Evolutionary conservation across 116 monocot species (phyloP).

Genomic region (Posidonia oceanica): DNA sequence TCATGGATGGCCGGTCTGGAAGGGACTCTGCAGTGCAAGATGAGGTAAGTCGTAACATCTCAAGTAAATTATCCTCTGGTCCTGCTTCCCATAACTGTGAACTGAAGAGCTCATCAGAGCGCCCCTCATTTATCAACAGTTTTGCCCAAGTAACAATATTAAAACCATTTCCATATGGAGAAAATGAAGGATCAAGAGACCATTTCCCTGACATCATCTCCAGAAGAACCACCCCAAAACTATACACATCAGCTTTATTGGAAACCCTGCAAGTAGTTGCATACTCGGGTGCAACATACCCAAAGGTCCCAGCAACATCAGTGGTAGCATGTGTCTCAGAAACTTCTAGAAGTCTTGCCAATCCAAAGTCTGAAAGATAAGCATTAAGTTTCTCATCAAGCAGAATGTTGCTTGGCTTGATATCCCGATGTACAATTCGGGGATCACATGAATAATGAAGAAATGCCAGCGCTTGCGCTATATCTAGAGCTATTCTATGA

Average conservation of each 20-base stretch:
- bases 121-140: conserved; percentile 38
- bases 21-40: conserved; percentile 45
- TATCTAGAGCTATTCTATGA: conserved; percentile 54
- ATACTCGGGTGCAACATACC: conserved; percentile 64
- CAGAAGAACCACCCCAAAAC: conserved; percentile 61
- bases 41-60: conserved; percentile 35
- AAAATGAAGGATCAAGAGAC: conserved; percentile 67
- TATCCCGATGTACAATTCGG: conserved; percentile 61
- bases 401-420: conserved; percentile 69
- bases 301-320: conserved; percentile 62
- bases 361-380: conserved; percentile 64
- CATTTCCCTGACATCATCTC: conserved; percentile 63
- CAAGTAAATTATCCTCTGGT: conserved; percentile 24
- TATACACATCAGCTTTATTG: conserved; percentile 69
- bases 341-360: conserved; percentile 54
- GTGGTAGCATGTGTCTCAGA: conserved; percentile 67
- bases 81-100: conserved; percentile 30
- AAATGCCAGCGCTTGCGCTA: conserved; percentile 42
- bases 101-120: conserved; percentile 29
- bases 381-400: conserved; percentile 59
- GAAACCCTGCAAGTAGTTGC: conserved; percentile 59
- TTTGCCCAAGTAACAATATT: conserved; percentile 52
- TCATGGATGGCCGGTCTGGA: conserved; percentile 42
- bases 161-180: conserved; percentile 45
- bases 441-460: conserved; percentile 57